Percentiles rank a stretch among this genome's conserved stretches.
phyloP scores from a whole-genome alignment of 1,284 basidiomycete genomes.

The Ustilago nuda region DNA sequence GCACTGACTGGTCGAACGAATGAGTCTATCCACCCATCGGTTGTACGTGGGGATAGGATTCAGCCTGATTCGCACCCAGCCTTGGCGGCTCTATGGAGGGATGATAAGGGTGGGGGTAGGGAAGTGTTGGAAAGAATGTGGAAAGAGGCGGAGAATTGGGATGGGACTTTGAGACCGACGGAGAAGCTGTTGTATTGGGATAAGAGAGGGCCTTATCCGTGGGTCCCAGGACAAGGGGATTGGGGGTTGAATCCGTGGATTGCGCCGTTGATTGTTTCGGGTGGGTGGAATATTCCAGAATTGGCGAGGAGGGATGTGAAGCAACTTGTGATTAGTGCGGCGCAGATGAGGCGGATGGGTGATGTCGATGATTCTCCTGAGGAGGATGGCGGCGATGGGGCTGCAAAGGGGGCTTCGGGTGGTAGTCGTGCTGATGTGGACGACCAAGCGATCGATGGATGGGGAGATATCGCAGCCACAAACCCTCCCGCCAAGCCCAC shows the following conservation, averaged over 20 bases:
- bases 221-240: constrained; percentile 11
- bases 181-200: constrained; percentile 39
- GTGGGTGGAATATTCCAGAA: constrained; percentile 36
- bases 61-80: constrained; percentile 12
- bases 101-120: constrained; percentile 3
- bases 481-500: neutral
- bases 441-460: constrained; percentile 17
- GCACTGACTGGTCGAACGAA: constrained; percentile 22
- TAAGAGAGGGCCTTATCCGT: constrained; percentile 31
- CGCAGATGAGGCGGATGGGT: neutral
- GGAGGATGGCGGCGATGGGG: neutral
- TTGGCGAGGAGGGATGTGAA: neutral
- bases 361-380: constrained; percentile 8
- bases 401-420: neutral
- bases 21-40: constrained; percentile 52
- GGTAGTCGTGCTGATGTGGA: constrained; percentile 10
- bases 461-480: constrained; percentile 8
- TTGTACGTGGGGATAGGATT: constrained; percentile 40
- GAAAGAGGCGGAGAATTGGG: constrained; percentile 35
- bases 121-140: constrained; percentile 29
- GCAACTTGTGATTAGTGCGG: constrained; percentile 4
- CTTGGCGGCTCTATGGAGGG: constrained; percentile 32
- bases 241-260: constrained; percentile 17
- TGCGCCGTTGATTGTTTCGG: constrained; percentile 16
- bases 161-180: constrained; percentile 26